Base-by-base conservation (phyloP, 2,329 filamentous ascomycete species). In the Beauveria brongniartii region DNA sequence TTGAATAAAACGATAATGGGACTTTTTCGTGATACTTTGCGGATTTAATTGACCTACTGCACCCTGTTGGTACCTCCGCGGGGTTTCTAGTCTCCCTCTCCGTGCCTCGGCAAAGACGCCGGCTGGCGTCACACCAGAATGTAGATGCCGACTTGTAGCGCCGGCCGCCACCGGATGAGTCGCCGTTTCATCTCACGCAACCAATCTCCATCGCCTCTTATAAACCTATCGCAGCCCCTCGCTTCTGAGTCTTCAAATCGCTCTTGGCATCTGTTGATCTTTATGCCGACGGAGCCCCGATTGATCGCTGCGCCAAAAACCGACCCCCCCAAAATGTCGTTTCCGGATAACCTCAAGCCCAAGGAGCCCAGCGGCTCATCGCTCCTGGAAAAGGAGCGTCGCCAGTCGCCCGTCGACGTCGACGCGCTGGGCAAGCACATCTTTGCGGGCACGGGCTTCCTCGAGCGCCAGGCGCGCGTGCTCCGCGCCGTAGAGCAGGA, bases 381-480 rank as follows among this genome's bases (percentile, higher is more conserved):
- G 68, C 80, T 92, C 53, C 82, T 92, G 59, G 72, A 79, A n/a
- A 78, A 82, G 55, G 89, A 92, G 77, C 82, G 90, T 64, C 81
- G 80, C 26, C 82, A 82, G 67, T 90, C 86, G 56, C 84, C 84
- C 62, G 73, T 92, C 66, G 78, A 87, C 30, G 83, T 90, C 22
- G 81, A 88, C 62, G 82, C 85, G 69, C 78, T 92, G 9, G 83
- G 86, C 52, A 78, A 83, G 56, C 86, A 90, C 67, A 78, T 92
- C 52, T 88, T 89, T 72, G 88, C 86, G 24, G 58, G 51, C 43
- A 83, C 84, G 67, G 80, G 87, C 62, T 78, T 79, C 5, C 77
- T 91, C 12, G 78, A 86, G 61, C 78, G 82, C 48, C 85, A 87
- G 67, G 74, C 81, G 2, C 76, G 76, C 26, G 79, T 92, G 30